A percentile compares a stretch with the other conserved stretches of the same genome.
Conservation (phyloP, 2,329 filamentous ascomycete genomes). For the Nakataea oryzae region DNA sequence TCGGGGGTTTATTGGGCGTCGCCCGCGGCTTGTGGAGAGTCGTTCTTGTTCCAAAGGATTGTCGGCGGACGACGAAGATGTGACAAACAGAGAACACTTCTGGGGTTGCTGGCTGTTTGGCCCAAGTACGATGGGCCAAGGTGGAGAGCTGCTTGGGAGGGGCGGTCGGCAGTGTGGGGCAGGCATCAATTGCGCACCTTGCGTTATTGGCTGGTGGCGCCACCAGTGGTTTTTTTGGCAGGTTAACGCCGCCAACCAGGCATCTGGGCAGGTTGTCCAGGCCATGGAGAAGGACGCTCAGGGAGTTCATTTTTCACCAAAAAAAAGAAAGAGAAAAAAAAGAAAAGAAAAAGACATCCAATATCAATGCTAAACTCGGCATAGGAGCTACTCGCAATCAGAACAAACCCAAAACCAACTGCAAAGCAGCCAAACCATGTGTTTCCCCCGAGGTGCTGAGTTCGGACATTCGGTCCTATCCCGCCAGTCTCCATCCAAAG, state of each 20-base stretch:
- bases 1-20: background rate
- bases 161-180: background rate
- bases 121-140: background rate
- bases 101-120: background rate
- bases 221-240: background rate
- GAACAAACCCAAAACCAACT: background rate
- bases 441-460: background rate
- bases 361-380: background rate
- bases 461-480: background rate
- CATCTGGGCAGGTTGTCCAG: no score
- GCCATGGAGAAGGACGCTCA: no score
- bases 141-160: background rate
- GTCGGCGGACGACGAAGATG: background rate
- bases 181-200: background rate
- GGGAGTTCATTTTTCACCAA: no score
- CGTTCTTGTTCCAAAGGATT: background rate
- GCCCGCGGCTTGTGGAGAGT: background rate
- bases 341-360: background rate
- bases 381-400: background rate
- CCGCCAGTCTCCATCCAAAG: background rate
- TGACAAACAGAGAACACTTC: constrained; percentile 4
- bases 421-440: background rate
- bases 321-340: constrained; percentile 1
- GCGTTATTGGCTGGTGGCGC: background rate
- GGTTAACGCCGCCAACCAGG: background rate